Evolutionary conservation across 73 alveolate genomes (phyloP), one percentile per base, ranked within the genome.

Genomic region (Tetrahymena thermophila): DNA sequence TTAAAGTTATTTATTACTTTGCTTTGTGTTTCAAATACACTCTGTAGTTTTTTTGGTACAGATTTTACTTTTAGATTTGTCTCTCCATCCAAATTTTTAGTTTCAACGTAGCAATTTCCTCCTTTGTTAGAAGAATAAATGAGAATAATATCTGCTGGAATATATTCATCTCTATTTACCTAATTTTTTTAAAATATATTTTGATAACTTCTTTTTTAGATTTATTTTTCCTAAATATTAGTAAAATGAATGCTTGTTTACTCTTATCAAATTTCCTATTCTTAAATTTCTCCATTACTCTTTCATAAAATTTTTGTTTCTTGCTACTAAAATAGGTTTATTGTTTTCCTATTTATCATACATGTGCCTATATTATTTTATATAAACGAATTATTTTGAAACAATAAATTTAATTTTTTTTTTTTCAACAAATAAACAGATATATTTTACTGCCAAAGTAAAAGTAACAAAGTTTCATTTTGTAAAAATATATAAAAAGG

Each of bases 41-140:
- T 42, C 17, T 89, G 85, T 56, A 95, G 37, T 19, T 42, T 35
- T 56, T 55, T 85, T 35, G 93, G 96, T 84, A 98, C 98, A 93
- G 98, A 98, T 31, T 94, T 94, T 42, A n/a, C 83, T 96, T 97
- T 97, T 34, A 98, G 93, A 93, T 96, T 97, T 10, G 98, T 97
- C 56, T 98, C 99, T 2, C 99, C 99, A 97, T 98, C 99, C 35
- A 98, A 95, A 84, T 97, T 97, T 95, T 98, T 98, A 9, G 99
- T 98, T 94, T 98, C 99, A 15, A 98, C 97, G 38, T 98, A 98
- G 85, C 98, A 97, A 93, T 96, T 97, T 17, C 99, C 99, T 58
- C 96, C 94, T 13, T 94, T 95, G 94, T 96, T 96, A 19, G 99
- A 89, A 85, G 99, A 95, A 85, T 97, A 94, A 37, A 98, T 55